These are phyloP conservation scores for Diplodia corticola DNA, from an alignment of 2,329 filamentous ascomycete genomes.

Conservation along the genomic window DNA sequence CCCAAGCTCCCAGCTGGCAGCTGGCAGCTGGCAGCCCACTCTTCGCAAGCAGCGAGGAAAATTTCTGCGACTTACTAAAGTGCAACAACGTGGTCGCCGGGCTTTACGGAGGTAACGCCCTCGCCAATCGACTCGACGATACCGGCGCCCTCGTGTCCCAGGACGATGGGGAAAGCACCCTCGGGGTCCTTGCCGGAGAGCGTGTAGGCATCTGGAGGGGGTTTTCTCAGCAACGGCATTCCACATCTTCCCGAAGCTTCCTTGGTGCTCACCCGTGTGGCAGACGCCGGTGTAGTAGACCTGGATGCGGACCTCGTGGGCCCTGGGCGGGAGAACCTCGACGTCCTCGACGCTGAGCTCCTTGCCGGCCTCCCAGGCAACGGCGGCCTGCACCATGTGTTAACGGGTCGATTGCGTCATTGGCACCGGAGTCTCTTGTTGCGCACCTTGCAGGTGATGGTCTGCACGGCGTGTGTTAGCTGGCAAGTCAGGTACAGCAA, in stretches of 20 bases:
- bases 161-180: slow-evolving; percentile 53
- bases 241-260: not conserved
- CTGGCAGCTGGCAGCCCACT: not conserved
- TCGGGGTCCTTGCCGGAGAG: slow-evolving; percentile 86
- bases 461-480: slow-evolving; percentile 53
- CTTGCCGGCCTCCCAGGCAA: slow-evolving; percentile 96
- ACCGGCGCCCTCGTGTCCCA: slow-evolving; percentile 46
- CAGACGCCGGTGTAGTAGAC: slow-evolving; percentile 98
- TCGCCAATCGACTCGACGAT: slow-evolving; percentile 67
- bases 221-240: not conserved
- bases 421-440: slow-evolving; percentile 70
- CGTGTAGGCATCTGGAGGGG: slow-evolving; percentile 61
- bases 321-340: slow-evolving; percentile 84
- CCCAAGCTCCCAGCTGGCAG: not conserved
- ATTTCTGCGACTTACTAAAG: slow-evolving; percentile 39
- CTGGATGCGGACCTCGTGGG: slow-evolving; percentile 94
- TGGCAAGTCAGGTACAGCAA: not conserved
- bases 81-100: slow-evolving; percentile 76
- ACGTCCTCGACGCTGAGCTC: slow-evolving; percentile 86
- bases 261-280: slow-evolving; percentile 72
- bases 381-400: slow-evolving; percentile 65
- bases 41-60: not conserved
- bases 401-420: slow-evolving; percentile 44
- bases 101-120: slow-evolving; percentile 91
- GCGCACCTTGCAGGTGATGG: slow-evolving; percentile 91